Evolutionary conservation across 495 filamentous ascomycete species (phyloP).

Genomic region (Opeltia flavorubescens): DNA sequence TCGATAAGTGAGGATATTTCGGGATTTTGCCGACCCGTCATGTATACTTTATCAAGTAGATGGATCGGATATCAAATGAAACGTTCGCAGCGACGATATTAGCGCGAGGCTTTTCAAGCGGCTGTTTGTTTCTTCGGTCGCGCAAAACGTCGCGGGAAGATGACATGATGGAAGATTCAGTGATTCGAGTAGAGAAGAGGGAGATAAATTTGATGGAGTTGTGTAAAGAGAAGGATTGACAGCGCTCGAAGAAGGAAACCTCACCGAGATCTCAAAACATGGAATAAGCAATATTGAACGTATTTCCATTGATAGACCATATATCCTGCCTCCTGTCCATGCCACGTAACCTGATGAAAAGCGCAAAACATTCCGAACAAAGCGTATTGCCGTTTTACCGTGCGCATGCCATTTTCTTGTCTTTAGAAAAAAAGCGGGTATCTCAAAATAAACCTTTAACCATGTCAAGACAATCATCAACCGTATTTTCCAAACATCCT

Average conservation of each 20-base stretch:
- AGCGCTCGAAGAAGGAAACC: too few relatives aligned
- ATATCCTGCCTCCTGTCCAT: too few relatives aligned
- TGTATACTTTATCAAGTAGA: background rate
- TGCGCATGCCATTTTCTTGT: background rate
- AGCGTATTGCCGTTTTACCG: background rate
- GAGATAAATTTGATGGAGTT: too few relatives aligned
- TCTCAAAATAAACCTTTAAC: slow-evolving; percentile 27
- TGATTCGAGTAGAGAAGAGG: too few relatives aligned
- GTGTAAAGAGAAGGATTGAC: too few relatives aligned
- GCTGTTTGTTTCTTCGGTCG: background rate
- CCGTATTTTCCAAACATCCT: slow-evolving; percentile 48
- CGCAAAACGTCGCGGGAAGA: background rate
- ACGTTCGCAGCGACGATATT: background rate
- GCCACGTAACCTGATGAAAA: too few relatives aligned
- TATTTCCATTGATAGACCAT: too few relatives aligned
- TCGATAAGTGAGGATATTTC: background rate
- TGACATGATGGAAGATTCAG: background rate
- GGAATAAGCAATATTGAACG: too few relatives aligned
- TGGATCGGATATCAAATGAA: background rate
- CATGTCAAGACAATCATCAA: slow-evolving; percentile 58
- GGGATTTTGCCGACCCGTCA: background rate
- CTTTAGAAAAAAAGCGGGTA: background rate
- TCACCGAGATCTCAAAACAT: too few relatives aligned
- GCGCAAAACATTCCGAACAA: background rate
- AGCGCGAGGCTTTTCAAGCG: background rate